Evolutionary conservation across 768 basidiomycete genomes (phyloP), one percentile per base, ranked within the genome.

Genomic region (Russula sp.): DNA sequence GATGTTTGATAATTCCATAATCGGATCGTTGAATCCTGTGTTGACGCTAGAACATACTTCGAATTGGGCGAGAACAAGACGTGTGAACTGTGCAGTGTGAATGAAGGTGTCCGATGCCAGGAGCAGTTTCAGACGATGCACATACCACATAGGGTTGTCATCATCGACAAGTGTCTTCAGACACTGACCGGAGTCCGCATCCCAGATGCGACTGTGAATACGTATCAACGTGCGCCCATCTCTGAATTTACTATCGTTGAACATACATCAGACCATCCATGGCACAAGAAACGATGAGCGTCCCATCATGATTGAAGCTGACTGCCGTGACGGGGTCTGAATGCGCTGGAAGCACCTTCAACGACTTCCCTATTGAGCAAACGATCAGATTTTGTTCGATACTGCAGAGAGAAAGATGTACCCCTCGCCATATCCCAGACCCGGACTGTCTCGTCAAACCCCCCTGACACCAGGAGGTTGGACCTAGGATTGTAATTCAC

Each of bases 291-390:
- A 93, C 89, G 32, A 99, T 88, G 67, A 98, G 84, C 8, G 92
- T 95, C 6, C 97, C 97, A 67, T 98, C 96, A 67, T 88, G 84
- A 73, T 91, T 98, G 79, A 97, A 99, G 62, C 85, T 84, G 6
- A 98, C 94, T 11, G 91, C 88, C 48, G 94, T 96, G 37, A 98
- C 93, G 13, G 97, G 95, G 74, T 98, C 97, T 2, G 95, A 95
- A 77, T 98, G 97, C 2, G 97, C 97, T 39, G 95, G 94, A 9
- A 98, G 78, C 16, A 89, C 85, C 73, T 91, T 88, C 71, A 98
- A 74, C n/a, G 86, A 84, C 71, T 82, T 88, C 18, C 91, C 96
- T 94, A 53, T 11, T 11, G 16, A 22, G 62, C 6, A 20, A 10
- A 35, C 5, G 8, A 14, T 49, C 69, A 18, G 55, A 16, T 7